These are phyloP conservation scores for Suillus lakei DNA, from an alignment of 768 basidiomycete genomes.

Conservation along the genomic window DNA sequence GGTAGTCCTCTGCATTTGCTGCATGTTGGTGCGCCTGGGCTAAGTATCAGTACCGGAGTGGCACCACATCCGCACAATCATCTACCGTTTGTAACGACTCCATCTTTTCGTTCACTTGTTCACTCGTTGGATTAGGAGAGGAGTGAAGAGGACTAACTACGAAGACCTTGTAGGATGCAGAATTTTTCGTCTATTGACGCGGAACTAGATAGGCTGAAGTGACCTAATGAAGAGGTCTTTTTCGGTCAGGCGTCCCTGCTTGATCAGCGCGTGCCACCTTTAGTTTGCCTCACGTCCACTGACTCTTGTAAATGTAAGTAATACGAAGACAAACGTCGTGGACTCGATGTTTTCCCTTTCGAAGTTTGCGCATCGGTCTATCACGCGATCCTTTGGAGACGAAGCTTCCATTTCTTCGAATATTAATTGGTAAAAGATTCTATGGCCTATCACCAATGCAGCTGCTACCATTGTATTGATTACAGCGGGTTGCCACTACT, in stretches of 20 bases:
- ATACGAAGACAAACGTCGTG: neutral
- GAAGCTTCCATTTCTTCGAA: neutral
- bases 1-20: conserved; percentile 76
- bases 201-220: conserved; percentile 13
- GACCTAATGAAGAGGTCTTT: conserved; percentile 21
- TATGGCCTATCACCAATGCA: neutral
- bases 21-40: conserved; percentile 83
- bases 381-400: neutral
- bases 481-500: neutral
- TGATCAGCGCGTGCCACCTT: neutral
- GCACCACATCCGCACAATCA: conserved; percentile 1
- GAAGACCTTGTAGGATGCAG: neutral
- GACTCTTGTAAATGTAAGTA: neutral
- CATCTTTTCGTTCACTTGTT: conserved; percentile 22
- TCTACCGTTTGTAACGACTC: conserved; percentile 59
- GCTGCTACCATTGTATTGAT: neutral
- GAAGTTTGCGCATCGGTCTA: neutral
- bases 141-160: neutral
- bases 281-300: neutral
- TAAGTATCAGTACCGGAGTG: conserved; percentile 14
- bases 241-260: conserved; percentile 15
- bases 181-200: conserved; percentile 9
- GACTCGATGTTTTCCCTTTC: neutral
- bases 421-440: neutral
- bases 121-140: conserved; percentile 6